Conservation (phyloP, 306 rosid genomes). For the Arachis stenosperma region DNA sequence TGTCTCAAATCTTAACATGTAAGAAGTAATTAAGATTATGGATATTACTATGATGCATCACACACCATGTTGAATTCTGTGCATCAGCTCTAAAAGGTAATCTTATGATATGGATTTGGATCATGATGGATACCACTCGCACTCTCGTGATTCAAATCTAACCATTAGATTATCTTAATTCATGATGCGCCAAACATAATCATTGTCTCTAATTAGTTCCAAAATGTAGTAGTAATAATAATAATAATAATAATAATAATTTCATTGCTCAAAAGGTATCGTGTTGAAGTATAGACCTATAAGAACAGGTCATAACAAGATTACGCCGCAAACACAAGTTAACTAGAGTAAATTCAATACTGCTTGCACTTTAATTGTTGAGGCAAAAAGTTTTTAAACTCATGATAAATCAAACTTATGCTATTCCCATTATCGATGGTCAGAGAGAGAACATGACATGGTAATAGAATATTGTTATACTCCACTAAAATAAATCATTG, state of each 20-base stretch:
- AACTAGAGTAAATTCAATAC: not conserved
- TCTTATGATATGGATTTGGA: too few species aligned
- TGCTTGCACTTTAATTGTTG: not conserved
- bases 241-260: too few species aligned
- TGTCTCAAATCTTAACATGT: too few species aligned
- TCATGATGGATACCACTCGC: too few species aligned
- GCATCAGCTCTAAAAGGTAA: too few species aligned
- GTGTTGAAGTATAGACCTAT: slow-evolving; percentile 2
- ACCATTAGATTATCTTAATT: too few species aligned
- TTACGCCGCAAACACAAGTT: slow-evolving; percentile 1
- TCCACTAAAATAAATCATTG: not conserved
- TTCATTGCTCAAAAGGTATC: not conserved
- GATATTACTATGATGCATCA: too few species aligned
- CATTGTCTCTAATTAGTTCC: not conserved
- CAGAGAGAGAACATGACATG: slow-evolving; percentile 3
- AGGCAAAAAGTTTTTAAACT: not conserved
- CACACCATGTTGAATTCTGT: too few species aligned
- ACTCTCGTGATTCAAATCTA: too few species aligned
- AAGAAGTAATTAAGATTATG: too few species aligned
- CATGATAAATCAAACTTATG: slow-evolving; percentile 11
- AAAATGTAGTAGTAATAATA: not conserved
- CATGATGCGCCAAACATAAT: too few species aligned
- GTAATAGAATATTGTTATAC: not conserved
- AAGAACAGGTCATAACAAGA: slow-evolving; percentile 9
- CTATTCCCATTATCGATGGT: not conserved